Evolutionary conservation across 164 flowering plant genomes (phyloP).

Genomic region (Vitis rupestris): DNA sequence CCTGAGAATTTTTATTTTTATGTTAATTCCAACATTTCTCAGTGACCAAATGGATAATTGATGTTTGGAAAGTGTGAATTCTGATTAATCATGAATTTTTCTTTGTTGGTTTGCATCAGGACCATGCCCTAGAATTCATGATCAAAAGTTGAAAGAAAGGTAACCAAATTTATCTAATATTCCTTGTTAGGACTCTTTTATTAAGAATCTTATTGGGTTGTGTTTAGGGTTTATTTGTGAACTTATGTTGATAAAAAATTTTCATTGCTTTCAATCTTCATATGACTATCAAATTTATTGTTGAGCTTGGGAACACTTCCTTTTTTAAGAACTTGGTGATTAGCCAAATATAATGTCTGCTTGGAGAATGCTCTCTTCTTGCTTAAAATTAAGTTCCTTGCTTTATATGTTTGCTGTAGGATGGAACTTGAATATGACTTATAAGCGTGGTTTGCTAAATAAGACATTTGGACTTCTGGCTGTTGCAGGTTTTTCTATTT

Average conservation of each 20-base stretch:
- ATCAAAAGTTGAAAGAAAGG: conserved; percentile 95
- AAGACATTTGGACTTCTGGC: conserved; percentile 54
- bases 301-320: neutral
- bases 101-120: conserved; percentile 43
- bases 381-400: conserved; percentile 23
- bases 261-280: neutral
- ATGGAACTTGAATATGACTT: conserved; percentile 48
- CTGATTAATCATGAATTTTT: neutral
- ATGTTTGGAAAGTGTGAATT: neutral
- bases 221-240: neutral
- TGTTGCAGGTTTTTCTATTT: conserved; percentile 54
- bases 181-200: neutral
- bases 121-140: conserved; percentile 87
- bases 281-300: neutral
- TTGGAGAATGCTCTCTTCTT: no score
- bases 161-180: conserved; percentile 17
- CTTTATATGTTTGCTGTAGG: conserved; percentile 54
- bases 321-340: no score
- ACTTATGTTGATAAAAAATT: neutral
- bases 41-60: neutral
- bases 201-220: neutral
- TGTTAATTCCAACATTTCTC: neutral
- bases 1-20: no score
- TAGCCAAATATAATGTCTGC: no score
- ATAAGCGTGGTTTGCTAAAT: conserved; percentile 47